Evolutionary conservation across 1,284 basidiomycete genomes (phyloP).

Genomic region (Taiwanofungus camphoratus): DNA sequence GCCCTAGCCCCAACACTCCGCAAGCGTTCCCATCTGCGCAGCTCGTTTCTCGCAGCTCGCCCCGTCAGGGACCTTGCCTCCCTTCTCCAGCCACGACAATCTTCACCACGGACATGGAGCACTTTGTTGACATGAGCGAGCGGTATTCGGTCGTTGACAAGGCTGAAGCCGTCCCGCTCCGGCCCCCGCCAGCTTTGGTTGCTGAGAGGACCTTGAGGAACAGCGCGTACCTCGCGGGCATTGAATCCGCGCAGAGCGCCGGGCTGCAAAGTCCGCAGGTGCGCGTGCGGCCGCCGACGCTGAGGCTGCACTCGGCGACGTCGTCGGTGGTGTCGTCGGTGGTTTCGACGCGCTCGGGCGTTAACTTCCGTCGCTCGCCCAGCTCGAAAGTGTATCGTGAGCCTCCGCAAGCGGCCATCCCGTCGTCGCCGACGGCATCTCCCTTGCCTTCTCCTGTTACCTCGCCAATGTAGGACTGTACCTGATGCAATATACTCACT

Average conservation of each 20-base stretch:
- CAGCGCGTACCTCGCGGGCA: constrained; percentile 22
- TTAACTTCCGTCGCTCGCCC: constrained; percentile 9
- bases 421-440: constrained; percentile 21
- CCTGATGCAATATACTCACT: too few relatives aligned
- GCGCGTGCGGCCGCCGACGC: not conserved
- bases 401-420: constrained; percentile 23
- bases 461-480: too few relatives aligned
- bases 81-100: constrained; percentile 15
- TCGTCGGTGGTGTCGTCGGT: not conserved
- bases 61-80: not conserved
- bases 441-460: constrained; percentile 14
- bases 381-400: constrained; percentile 17
- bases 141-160: constrained; percentile 23
- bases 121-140: constrained; percentile 46
- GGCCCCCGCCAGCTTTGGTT: constrained; percentile 13
- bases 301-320: not conserved
- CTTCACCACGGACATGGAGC: constrained; percentile 43
- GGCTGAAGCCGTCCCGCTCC: constrained; percentile 9
- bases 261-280: not conserved
- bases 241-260: constrained; percentile 11
- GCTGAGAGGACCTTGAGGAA: constrained; percentile 15
- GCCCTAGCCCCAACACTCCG: not conserved
- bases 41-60: not conserved
- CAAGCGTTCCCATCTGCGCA: not conserved
- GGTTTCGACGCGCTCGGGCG: not conserved